Base-by-base conservation (phyloP, 257 asterid species). In the Eucommia ulmoides region DNA sequence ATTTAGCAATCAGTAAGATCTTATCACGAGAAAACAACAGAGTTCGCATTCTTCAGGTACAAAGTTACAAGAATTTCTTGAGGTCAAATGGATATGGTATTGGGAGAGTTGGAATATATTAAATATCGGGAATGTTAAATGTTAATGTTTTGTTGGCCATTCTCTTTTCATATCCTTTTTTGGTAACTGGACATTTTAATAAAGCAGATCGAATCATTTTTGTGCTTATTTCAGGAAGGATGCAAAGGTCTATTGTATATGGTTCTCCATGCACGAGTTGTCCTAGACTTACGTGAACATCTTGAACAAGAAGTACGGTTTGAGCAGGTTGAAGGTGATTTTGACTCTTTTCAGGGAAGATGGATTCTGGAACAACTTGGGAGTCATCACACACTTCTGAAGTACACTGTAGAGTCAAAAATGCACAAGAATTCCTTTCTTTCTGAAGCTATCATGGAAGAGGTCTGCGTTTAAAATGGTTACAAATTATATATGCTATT, bases 391-490 rank as follows among this genome's bases (percentile, higher is more conserved):
- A 84, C 93, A 9, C 67, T 88, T 59, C 54, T 88, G 44, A 84
- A 88, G 73, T 88, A 88, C 54, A 72, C 83, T 0, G 94, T 88
- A 68, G 94, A 88, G 79, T 84, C 94, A 15, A 88, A 80, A 71
- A 88, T 88, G 94, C 94, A 65, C 59, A 80, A 82, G 66, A 80
- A 88, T 68, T 88, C 93, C 3, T 78, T 84, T 64, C 96, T 88
- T 71, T 84, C 97, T 3, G 97, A 84, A 74, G 96, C 88, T 61
- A 88, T 88, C 22, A 78, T 88, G 96, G 97, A 88, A 76, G 97
- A 88, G 94, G 97, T 29, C 38, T 29, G 7, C 12, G 38, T 29
- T 29, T 12, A 29, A 7, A 29, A 12, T 29, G 38, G 38, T 29
- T 29, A 12, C 38, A 29, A 29, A 29, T 29, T 29, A 7, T 29